Percentiles rank a stretch among this genome's conserved stretches.
phyloP scores from a whole-genome alignment of 1,284 basidiomycete species.

The Rhodotorula sp. region DNA sequence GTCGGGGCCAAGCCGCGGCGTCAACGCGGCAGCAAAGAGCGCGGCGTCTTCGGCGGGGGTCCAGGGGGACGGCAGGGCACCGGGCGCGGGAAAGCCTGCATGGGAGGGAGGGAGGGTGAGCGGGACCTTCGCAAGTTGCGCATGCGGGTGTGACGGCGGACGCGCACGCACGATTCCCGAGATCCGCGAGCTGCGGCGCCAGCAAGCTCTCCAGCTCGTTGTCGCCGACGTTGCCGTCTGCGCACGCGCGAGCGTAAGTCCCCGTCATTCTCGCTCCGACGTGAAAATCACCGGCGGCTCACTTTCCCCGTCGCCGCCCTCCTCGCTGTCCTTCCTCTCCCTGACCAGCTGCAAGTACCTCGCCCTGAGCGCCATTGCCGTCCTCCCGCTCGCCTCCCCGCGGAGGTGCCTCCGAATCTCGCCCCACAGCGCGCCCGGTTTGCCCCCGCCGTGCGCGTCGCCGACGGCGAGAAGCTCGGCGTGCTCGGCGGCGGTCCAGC shows the following conservation, averaged over 20 bases:
- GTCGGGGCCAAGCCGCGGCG: neutral
- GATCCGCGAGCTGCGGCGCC: too few species aligned
- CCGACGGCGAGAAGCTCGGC: neutral
- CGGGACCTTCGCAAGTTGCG: neutral
- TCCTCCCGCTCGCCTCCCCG: neutral
- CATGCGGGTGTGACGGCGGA: too few species aligned
- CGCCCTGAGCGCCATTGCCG: neutral
- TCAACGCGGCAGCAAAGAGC: neutral
- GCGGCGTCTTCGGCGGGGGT: slow-evolving; percentile 1
- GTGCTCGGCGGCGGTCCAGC: slow-evolving; percentile 1
- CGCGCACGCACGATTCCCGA: too few species aligned
- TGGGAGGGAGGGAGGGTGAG: neutral
- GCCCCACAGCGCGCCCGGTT: neutral
- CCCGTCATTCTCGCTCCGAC: too few species aligned
- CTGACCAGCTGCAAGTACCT: neutral
- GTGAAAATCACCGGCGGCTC: too few species aligned
- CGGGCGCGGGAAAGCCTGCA: neutral
- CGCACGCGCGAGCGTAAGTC: too few species aligned
- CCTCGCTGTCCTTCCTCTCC: neutral
- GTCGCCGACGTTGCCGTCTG: too few species aligned
- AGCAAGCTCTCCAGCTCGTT: too few species aligned
- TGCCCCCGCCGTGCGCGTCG: neutral
- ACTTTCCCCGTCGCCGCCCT: neutral
- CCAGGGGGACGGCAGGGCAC: neutral
- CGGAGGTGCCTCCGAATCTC: neutral